Percentiles rank a stretch among this genome's conserved stretches.
phyloP scores from a whole-genome alignment of 768 basidiomycete species.

The Phylloporus rhodoxanthus region DNA sequence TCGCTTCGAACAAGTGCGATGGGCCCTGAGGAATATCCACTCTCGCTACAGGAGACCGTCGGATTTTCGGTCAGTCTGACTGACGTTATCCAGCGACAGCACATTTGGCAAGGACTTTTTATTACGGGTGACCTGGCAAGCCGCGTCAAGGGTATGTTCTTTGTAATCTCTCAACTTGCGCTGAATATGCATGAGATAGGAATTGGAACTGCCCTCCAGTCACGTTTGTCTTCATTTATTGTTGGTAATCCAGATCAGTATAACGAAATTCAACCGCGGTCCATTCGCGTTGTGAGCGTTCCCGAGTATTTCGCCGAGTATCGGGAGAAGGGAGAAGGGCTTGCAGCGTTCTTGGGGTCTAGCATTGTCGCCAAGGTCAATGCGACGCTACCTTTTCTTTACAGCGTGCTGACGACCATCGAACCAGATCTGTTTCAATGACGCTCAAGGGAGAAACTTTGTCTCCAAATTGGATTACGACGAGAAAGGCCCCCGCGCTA shows the following conservation, averaged over 20 bases:
- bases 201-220: constrained; percentile 62
- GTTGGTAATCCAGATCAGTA: constrained; percentile 42
- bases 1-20: constrained; percentile 27
- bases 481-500: constrained; percentile 62
- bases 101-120: constrained; percentile 73
- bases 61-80: constrained; percentile 55
- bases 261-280: constrained; percentile 68
- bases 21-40: constrained; percentile 15
- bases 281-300: constrained; percentile 47
- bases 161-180: not conserved
- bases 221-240: constrained; percentile 58
- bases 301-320: constrained; percentile 69
- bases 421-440: constrained; percentile 55
- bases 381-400: constrained; percentile 4
- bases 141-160: constrained; percentile 57
- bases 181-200: constrained; percentile 34
- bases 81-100: constrained; percentile 61
- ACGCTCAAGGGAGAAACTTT: constrained; percentile 39
- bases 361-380: constrained; percentile 81
- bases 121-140: constrained; percentile 75
- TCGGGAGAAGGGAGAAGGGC: constrained; percentile 73
- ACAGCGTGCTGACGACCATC: not conserved
- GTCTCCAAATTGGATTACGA: constrained; percentile 78
- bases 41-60: constrained; percentile 63
- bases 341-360: constrained; percentile 37